Evolutionary conservation across 2,329 filamentous ascomycete genomes (phyloP).

Genomic region (Ophiostoma novo-ulmi): DNA sequence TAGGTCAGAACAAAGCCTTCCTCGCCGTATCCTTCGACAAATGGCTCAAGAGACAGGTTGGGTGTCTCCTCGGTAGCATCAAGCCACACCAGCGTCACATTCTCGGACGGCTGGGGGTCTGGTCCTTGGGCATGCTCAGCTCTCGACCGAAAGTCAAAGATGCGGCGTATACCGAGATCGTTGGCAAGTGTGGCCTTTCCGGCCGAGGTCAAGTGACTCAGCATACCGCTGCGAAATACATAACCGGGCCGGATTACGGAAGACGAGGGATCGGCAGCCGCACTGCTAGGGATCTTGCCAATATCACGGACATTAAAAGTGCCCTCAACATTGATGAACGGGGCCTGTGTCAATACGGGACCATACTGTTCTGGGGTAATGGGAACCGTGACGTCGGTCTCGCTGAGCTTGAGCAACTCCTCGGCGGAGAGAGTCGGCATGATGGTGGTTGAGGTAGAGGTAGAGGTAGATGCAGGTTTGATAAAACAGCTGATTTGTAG

Average conservation of each 20-base stretch:
- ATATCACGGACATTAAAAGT: conserved; percentile 51
- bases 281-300: conserved; percentile 37
- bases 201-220: conserved; percentile 36
- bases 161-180: conserved; percentile 38
- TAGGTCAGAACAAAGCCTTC: conserved; percentile 45
- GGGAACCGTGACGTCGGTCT: conserved; percentile 39
- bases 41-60: conserved; percentile 38
- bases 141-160: conserved; percentile 50
- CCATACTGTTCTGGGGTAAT: conserved; percentile 38
- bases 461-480: neutral
- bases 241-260: conserved; percentile 40
- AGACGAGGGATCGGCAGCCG: neutral
- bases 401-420: conserved; percentile 38
- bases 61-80: conserved; percentile 37
- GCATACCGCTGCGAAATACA: conserved; percentile 45
- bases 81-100: conserved; percentile 43
- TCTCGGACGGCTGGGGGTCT: conserved; percentile 41
- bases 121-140: conserved; percentile 41
- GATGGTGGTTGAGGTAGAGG: neutral
- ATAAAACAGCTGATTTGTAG: neutral
- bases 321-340: conserved; percentile 44
- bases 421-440: conserved; percentile 22
- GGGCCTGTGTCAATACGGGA: conserved; percentile 38
- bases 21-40: conserved; percentile 43
- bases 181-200: conserved; percentile 37